phyloP scores from a whole-genome alignment of 176 grass and related monocot genomes.

The Bonia amplexicaulis region DNA sequence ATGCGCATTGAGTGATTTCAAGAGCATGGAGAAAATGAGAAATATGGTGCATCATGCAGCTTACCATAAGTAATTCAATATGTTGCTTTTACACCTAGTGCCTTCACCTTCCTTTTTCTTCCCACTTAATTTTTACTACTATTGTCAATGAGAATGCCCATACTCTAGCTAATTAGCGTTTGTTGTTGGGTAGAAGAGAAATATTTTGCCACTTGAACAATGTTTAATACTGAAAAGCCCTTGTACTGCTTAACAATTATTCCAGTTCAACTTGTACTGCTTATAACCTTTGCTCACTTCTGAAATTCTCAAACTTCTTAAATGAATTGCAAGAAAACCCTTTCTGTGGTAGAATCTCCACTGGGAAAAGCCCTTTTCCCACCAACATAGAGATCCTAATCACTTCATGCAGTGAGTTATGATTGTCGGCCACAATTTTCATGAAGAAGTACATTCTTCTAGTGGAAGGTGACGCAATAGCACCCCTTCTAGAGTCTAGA shows the following conservation, averaged over 20 bases:
- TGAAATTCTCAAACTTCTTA: not conserved
- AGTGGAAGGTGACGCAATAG: constrained; percentile 18
- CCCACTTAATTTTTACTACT: not conserved
- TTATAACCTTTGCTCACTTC: not conserved
- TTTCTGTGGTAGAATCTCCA: not conserved
- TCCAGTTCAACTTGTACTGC: not conserved
- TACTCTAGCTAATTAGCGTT: not conserved
- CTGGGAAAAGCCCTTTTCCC: not conserved
- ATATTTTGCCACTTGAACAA: not conserved
- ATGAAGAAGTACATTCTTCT: not conserved
- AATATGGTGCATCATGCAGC: not conserved
- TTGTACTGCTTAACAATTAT: not conserved
- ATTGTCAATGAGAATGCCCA: not conserved
- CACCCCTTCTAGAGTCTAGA: not conserved
- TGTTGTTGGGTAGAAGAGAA: not conserved
- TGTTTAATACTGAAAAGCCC: not conserved
- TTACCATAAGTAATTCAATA: not conserved
- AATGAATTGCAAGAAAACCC: not conserved
- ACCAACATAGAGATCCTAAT: not conserved
- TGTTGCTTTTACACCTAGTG: not conserved
- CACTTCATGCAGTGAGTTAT: not conserved
- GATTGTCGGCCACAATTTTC: not conserved
- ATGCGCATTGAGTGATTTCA: not conserved
- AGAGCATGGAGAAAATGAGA: not conserved
- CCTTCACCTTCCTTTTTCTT: not conserved